These are phyloP conservation scores for Ephemerocybe angulata DNA, from an alignment of 768 basidiomycete genomes.

Conservation along the genomic window DNA sequence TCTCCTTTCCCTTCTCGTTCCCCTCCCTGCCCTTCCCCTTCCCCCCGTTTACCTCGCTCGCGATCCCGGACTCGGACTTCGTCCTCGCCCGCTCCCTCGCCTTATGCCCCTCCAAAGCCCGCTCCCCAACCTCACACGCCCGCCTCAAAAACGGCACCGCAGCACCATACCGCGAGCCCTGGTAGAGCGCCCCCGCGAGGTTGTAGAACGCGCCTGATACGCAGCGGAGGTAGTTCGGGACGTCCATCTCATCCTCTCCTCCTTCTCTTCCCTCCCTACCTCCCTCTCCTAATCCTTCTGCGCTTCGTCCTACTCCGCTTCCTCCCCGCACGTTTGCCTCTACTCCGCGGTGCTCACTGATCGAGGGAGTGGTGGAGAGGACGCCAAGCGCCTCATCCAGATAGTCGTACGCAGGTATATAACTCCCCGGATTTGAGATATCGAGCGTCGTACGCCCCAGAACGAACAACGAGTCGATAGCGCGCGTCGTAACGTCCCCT, in stretches of 20 bases:
- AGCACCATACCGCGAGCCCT: conserved; percentile 54
- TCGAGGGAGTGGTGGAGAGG: conserved; percentile 22
- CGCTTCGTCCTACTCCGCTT: conserved; percentile 41
- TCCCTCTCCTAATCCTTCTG: no score
- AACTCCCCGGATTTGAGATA: conserved; percentile 41
- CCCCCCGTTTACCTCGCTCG: background rate
- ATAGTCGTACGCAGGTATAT: conserved; percentile 42
- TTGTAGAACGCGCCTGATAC: conserved; percentile 71
- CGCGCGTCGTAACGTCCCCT: conserved; percentile 36
- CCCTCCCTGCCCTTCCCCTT: conserved; percentile 11
- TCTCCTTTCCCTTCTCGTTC: conserved; percentile 15
- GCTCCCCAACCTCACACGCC: conserved; percentile 52
- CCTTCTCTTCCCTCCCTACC: no score
- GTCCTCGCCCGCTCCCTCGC: background rate
- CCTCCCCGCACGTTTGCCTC: conserved; percentile 55
- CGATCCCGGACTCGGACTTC: background rate
- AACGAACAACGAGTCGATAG: conserved; percentile 53
- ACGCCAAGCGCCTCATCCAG: conserved; percentile 42
- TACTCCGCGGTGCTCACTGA: no score
- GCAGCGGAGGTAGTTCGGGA: conserved; percentile 62
- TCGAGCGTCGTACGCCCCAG: conserved; percentile 45
- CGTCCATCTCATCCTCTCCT: conserved; percentile 21
- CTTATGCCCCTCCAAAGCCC: conserved; percentile 36
- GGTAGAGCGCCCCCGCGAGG: conserved; percentile 66
- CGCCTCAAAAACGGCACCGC: conserved; percentile 66